Evolutionary conservation across 441 rosid species (phyloP), one percentile per base, ranked within the genome.

Genomic region (Pelargonium fulgidum): DNA sequence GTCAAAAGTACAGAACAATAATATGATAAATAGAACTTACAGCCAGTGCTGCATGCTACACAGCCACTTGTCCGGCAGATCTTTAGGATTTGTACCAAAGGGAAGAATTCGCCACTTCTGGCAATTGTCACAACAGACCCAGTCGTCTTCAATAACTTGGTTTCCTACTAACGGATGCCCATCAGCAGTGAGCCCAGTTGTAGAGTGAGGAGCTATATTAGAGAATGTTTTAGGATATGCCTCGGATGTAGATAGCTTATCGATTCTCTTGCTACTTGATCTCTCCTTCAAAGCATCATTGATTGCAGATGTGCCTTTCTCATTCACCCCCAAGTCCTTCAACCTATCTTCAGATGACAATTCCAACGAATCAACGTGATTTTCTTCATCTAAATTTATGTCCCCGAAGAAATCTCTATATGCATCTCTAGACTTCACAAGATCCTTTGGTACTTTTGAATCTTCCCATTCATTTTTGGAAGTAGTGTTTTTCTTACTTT

Each of bases 1-100:
- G 10, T 65, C 42, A 20, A 3, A 58, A 66, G 41, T 73, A 52
- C 61, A 68, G 24, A 48, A 64, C 17, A 68, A 11, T 9, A 54
- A 72, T 36, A 47, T 17, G 41, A 24, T 41, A 61, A 67, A 69
- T 62, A 75, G 68, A 72, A 88, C 99, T 94, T 85, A 94, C 99
- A 94, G 93, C 99, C 99, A 94, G 68, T 87, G 67, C 73, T 90
- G 97, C 98, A 92, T 94, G 83, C 87, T 77, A 80, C 98, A 94
- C 69, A 89, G 68, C 99, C 99, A 94, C 81, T 90, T 94, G 75
- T 94, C 92, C 13, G 99, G 93, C 75, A 94, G 85, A 72, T 81
- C 82, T 22, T 82, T 64, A 16, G 89, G 88, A 77, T 80, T 69
- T 72, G 77, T 85, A 64, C 87, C 90, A 81, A 76, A 70, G 59